A percentile compares a stretch with the other conserved stretches of the same genome.
Conservation (phyloP, 305 asterid species). For the Fraxinus sp. region DNA sequence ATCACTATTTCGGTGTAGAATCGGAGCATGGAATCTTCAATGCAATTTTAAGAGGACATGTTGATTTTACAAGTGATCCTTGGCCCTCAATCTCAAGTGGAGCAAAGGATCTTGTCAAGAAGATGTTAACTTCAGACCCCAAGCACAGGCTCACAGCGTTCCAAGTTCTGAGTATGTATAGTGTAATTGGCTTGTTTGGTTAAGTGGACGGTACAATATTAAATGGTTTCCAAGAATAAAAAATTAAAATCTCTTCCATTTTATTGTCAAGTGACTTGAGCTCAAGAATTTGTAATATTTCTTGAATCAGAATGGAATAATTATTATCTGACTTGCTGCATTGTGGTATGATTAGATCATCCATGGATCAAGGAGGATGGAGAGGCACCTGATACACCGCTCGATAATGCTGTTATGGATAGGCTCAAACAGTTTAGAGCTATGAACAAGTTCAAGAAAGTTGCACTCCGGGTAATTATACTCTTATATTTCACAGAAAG, state of each 20-base stretch:
- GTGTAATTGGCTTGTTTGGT: not conserved
- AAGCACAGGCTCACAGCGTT: constrained; percentile 57
- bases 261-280: not conserved
- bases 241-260: not conserved
- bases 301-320: not conserved
- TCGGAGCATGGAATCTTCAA: constrained; percentile 67
- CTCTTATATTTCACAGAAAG: not conserved
- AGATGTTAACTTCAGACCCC: constrained; percentile 56
- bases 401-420: constrained; percentile 56
- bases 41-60: constrained; percentile 49
- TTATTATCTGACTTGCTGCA: not conserved
- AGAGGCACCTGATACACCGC: constrained; percentile 67
- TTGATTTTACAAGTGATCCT: constrained; percentile 57
- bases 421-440: constrained; percentile 70
- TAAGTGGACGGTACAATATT: not conserved
- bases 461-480: constrained; percentile 50
- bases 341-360: constrained; percentile 38
- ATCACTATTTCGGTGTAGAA: constrained; percentile 23
- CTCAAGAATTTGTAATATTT: not conserved
- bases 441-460: constrained; percentile 66
- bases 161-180: constrained; percentile 53
- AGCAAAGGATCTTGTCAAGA: constrained; percentile 65
- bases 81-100: constrained; percentile 60
- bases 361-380: constrained; percentile 77
- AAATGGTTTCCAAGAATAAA: not conserved